Evolutionary conservation across 768 basidiomycete species (phyloP).

Genomic region (Serendipita indica): DNA sequence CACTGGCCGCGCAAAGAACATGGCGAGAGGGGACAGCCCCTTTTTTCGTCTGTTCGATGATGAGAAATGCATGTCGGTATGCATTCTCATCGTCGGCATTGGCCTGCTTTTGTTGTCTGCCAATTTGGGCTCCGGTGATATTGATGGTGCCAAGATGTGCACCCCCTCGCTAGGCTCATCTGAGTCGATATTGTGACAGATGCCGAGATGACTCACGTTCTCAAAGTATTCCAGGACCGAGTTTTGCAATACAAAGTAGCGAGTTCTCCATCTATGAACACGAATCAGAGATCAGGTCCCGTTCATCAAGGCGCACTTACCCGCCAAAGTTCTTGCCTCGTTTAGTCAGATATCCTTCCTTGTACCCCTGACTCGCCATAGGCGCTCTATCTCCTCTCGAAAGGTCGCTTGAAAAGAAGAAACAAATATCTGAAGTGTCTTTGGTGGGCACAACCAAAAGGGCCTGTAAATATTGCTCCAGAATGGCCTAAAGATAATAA

Average conservation of each 20-base stretch:
- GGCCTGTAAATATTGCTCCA: conserved; percentile 78
- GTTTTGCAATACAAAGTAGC: conserved; percentile 88
- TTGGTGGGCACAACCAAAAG: conserved; percentile 70
- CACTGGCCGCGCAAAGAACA: conserved; percentile 93
- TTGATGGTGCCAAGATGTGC: conserved; percentile 78
- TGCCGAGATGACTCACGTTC: conserved; percentile 45
- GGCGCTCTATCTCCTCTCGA: conserved; percentile 61
- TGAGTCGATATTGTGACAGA: conserved; percentile 11
- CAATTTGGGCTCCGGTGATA: conserved; percentile 90
- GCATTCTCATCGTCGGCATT: conserved; percentile 74
- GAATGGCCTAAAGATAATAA: conserved; percentile 19
- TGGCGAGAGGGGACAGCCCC: conserved; percentile 62
- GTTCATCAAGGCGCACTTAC: conserved; percentile 17
- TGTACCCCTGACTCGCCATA: conserved; percentile 68
- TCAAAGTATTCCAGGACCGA: conserved; percentile 90
- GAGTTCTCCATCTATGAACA: conserved; percentile 59
- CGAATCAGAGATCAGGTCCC: neutral
- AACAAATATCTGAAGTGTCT: conserved; percentile 78
- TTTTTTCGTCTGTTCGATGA: conserved; percentile 74
- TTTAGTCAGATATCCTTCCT: conserved; percentile 92
- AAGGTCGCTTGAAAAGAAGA: conserved; percentile 84
- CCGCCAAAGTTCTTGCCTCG: conserved; percentile 96
- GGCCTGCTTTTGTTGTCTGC: conserved; percentile 67
- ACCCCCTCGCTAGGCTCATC: conserved; percentile 58
- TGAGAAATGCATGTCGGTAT: conserved; percentile 92